Evolutionary conservation across 352 stramenopile genomes (phyloP).

Genomic region (Pythium vanterpoolii): DNA sequence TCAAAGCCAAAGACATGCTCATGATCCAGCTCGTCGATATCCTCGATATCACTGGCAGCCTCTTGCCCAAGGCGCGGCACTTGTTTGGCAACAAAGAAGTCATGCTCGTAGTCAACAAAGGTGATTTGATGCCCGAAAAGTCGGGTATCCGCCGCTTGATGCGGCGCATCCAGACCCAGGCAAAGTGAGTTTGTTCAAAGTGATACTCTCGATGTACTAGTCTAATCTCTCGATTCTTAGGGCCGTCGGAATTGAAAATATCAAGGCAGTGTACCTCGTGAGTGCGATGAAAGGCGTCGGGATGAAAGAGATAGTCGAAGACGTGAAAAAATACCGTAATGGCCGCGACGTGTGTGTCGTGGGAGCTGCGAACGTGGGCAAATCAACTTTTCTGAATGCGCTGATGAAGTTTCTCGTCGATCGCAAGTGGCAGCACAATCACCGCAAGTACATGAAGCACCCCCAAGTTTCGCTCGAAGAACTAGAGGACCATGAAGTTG

Average conservation of each 20-base stretch:
- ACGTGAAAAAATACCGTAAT: slow-evolving; percentile 73
- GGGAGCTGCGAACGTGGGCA: slow-evolving; percentile 90
- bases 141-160: slow-evolving; percentile 80
- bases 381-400: slow-evolving; percentile 92
- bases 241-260: slow-evolving; percentile 70
- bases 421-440: slow-evolving; percentile 84
- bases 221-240: too few species aligned
- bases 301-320: slow-evolving; percentile 84
- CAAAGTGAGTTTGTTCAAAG: slow-evolving; percentile 37
- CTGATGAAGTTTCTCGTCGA: slow-evolving; percentile 81
- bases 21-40: slow-evolving; percentile 92
- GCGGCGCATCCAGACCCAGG: slow-evolving; percentile 72
- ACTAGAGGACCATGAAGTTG: slow-evolving; percentile 38
- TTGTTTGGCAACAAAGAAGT: slow-evolving; percentile 89
- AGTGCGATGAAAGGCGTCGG: slow-evolving; percentile 84
- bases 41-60: slow-evolving; percentile 87
- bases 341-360: slow-evolving; percentile 89
- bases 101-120: slow-evolving; percentile 90
- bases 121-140: slow-evolving; percentile 84
- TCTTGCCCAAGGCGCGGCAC: slow-evolving; percentile 82
- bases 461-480: slow-evolving; percentile 51
- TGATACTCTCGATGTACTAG: neutral
- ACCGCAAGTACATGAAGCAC: slow-evolving; percentile 85
- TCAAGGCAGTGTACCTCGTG: slow-evolving; percentile 76
- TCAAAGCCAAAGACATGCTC: slow-evolving; percentile 85